A percentile compares a stretch with the other conserved stretches of the same genome.
Conservation (phyloP, 2,329 filamentous ascomycete genomes). For the Colletotrichum eremochloae region DNA sequence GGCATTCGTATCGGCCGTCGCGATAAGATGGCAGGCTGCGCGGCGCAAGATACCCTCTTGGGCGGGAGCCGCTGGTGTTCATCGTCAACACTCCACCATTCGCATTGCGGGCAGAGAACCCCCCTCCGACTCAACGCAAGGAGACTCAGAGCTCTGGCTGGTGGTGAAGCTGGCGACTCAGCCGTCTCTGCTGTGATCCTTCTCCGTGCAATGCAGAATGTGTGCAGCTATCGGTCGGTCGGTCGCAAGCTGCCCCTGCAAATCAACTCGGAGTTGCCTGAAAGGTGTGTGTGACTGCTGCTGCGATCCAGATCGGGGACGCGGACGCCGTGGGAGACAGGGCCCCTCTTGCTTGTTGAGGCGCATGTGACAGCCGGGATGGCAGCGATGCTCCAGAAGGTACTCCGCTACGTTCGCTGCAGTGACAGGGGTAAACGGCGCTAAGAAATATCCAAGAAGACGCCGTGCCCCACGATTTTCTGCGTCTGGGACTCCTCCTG, state of each 20-base stretch:
- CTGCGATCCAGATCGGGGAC: conserved; percentile 16
- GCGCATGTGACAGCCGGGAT: conserved; percentile 46
- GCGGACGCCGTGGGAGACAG: conserved; percentile 33
- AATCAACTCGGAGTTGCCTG: conserved; percentile 10
- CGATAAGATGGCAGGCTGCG: conserved; percentile 30
- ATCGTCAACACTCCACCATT: conserved; percentile 14
- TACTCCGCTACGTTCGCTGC: conserved; percentile 27
- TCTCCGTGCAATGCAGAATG: not conserved
- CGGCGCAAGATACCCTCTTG: conserved; percentile 28
- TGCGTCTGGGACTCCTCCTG: conserved; percentile 18
- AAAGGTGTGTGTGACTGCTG: conserved; percentile 25
- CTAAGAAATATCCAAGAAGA: conserved; percentile 44
- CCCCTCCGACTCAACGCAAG: not conserved
- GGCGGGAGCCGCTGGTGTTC: conserved; percentile 11
- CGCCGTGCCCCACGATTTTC: conserved; percentile 44
- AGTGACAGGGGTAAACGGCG: conserved; percentile 34
- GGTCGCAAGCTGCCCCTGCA: conserved; percentile 2
- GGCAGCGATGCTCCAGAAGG: conserved; percentile 35
- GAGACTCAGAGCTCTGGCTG: too few species aligned
- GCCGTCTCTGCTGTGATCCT: not conserved
- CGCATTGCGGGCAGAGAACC: not conserved
- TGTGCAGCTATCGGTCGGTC: not conserved
- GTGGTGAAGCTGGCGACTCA: not conserved
- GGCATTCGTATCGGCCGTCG: conserved; percentile 11
- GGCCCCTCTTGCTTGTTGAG: conserved; percentile 27